Conservation (phyloP, 2,329 filamentous ascomycete genomes). For the Colletotrichum eremochloae region DNA sequence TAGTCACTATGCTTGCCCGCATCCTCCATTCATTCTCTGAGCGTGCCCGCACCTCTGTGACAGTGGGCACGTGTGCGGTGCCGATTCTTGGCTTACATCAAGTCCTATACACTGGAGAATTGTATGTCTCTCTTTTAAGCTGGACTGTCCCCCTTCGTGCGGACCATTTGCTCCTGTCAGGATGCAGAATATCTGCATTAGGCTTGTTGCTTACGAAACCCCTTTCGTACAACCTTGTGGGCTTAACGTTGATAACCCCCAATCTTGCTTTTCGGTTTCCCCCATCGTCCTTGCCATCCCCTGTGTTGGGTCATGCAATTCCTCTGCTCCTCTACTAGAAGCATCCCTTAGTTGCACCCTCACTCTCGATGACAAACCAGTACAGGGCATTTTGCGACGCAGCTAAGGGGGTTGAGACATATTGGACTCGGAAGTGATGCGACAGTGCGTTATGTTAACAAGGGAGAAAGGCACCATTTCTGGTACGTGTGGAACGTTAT, state of each 20-base stretch:
- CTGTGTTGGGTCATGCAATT: conserved; percentile 49
- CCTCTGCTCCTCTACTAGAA: conserved; percentile 48
- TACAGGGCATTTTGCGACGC: conserved; percentile 47
- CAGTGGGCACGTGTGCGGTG: background rate
- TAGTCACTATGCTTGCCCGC: background rate
- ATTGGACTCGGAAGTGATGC: conserved; percentile 46
- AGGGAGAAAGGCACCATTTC: conserved; percentile 46
- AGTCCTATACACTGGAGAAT: background rate
- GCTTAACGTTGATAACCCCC: background rate
- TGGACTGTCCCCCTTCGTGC: background rate
- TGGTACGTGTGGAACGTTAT: conserved; percentile 41
- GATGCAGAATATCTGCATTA: background rate
- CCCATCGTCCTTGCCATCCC: conserved; percentile 44
- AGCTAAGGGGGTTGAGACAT: conserved; percentile 44
- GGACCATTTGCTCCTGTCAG: background rate
- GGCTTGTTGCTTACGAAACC: background rate
- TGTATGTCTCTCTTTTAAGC: background rate
- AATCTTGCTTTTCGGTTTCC: background rate
- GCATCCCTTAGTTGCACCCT: conserved; percentile 49
- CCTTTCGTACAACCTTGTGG: background rate
- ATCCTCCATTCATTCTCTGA: too few species aligned
- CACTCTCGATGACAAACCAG: conserved; percentile 49
- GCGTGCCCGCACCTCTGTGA: background rate
- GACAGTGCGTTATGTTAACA: conserved; percentile 21
- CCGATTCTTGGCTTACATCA: background rate